These are phyloP conservation scores for Candida anutae DNA, from an alignment of 1,139 yeast species.

Conservation along the genomic window DNA sequence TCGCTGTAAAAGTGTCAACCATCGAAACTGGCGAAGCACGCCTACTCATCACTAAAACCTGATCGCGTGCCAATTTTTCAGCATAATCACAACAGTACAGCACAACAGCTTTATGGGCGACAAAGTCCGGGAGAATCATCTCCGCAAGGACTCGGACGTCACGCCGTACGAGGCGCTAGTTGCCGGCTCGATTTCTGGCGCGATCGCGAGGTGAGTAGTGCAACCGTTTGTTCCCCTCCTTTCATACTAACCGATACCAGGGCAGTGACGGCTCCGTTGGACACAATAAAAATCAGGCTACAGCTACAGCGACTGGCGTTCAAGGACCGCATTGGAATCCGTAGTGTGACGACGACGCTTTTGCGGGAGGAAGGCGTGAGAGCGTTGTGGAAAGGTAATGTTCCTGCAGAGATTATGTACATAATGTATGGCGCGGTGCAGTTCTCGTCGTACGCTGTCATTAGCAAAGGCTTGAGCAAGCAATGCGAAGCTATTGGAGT, in stretches of 20 bases:
- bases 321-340: slow-evolving; percentile 22
- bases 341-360: slow-evolving; percentile 21
- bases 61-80: too few relatives aligned
- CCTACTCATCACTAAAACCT: too few relatives aligned
- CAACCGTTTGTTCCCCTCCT: background rate
- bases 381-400: slow-evolving; percentile 89
- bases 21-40: too few relatives aligned
- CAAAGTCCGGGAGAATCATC: slow-evolving; percentile 32
- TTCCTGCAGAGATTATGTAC: slow-evolving; percentile 86
- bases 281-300: slow-evolving; percentile 77
- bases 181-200: slow-evolving; percentile 73
- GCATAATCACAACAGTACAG: too few relatives aligned
- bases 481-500: slow-evolving; percentile 17
- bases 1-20: too few relatives aligned
- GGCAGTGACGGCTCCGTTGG: slow-evolving; percentile 80
- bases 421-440: slow-evolving; percentile 80
- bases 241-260: slow-evolving; percentile 17
- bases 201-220: slow-evolving; percentile 41
- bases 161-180: slow-evolving; percentile 37
- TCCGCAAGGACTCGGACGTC: slow-evolving; percentile 43
- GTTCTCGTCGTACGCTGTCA: slow-evolving; percentile 60
- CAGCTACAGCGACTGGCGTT: slow-evolving; percentile 44
- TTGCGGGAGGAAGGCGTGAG: slow-evolving; percentile 30
- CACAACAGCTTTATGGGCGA: too few relatives aligned
- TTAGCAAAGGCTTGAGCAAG: slow-evolving; percentile 36